Base-by-base conservation (phyloP, 2,329 filamentous ascomycete genomes). In the Tolypocladium guangdongense region DNA sequence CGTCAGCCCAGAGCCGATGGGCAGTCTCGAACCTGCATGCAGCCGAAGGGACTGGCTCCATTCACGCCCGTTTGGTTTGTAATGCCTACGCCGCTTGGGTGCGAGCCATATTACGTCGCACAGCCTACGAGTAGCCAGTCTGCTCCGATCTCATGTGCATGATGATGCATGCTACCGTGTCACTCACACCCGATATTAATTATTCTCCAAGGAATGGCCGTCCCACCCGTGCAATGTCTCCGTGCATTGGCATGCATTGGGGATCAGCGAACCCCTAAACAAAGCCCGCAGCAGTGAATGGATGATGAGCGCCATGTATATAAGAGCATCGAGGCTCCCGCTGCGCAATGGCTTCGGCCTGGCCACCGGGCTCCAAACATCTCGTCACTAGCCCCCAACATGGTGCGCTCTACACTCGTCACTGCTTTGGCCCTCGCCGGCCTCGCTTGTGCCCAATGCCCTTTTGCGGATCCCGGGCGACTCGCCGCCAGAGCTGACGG, bases 371-470 rank as follows among this genome's bases (percentile, higher is more conserved):
- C 12, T 32, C 27, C 43, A 46, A 7, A 1, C 18, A n/a, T 18
- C 27, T 39, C 8, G 27, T 20, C 36, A 3, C n/a, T 14, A 32
- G n/a, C 11, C 48, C 36, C 41, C 54, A 59, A 38, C 43, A 68
- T 69, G 66, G 60, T 65, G 48, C 58, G 55, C 24, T 47, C 60
- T 27, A 52, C 56, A 6, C 36, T 63, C 12, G 52, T 66, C n/a
- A 24, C 60, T 38, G 52, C 57, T 27, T 60, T 68, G 48, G 62
- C 61, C 50, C 47, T 69, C 45, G 60, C 61, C 22, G 58, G 60
- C 33, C 46, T 70, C 5, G 60, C 59, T 2, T 39, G 55, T 32
- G 66, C 64, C 1, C 61, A 66, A 36, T 72, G 70, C 33, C 70
- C 70, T 10, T 71, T 62, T 54, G 65, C 69, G 22, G 62, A 68